A percentile compares a stretch with the other conserved stretches of the same genome.
These are phyloP conservation scores for Lanmaoa rubissima DNA, from an alignment of 768 basidiomycete genomes.

Conservation along the genomic window DNA sequence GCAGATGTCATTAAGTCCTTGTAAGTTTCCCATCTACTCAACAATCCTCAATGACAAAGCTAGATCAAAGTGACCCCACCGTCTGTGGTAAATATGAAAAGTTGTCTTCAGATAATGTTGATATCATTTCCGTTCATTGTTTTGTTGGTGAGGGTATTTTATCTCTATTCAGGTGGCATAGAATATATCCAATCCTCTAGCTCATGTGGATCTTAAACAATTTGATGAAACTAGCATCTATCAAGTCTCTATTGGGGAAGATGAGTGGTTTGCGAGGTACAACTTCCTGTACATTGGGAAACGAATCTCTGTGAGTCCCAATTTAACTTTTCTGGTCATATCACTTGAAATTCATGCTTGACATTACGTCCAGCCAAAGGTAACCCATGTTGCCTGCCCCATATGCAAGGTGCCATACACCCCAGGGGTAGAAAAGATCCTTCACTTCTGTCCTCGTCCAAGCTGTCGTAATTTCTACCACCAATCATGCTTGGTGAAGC, in stretches of 20 bases:
- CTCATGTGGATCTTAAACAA: conserved; percentile 29
- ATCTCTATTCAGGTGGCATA: neutral
- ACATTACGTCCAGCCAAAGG: conserved; percentile 40
- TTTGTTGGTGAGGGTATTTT: conserved; percentile 42
- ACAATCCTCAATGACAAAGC: neutral
- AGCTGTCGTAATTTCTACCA: conserved; percentile 50
- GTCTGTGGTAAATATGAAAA: conserved; percentile 48
- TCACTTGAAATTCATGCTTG: neutral
- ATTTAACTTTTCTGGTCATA: neutral
- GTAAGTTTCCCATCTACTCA: conserved; percentile 32
- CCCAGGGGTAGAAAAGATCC: conserved; percentile 40
- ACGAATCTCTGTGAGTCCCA: conserved; percentile 35
- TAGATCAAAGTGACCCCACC: conserved; percentile 35
- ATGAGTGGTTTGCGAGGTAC: conserved; percentile 50
- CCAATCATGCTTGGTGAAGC: conserved; percentile 40
- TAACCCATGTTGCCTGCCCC: conserved; percentile 36
- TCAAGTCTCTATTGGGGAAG: conserved; percentile 39
- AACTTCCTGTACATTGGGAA: conserved; percentile 35
- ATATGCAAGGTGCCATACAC: conserved; percentile 47
- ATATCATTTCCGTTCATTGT: conserved; percentile 44
- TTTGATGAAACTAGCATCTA: conserved; percentile 41
- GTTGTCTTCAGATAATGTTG: conserved; percentile 46
- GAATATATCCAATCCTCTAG: conserved; percentile 24
- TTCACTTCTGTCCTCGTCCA: conserved; percentile 59
- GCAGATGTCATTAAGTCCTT: conserved; percentile 44